Percentiles rank a stretch among this genome's conserved stretches.
phyloP scores from a whole-genome alignment of 1,139 yeast genomes.

The Zhuliangozyma blackwelliae region DNA sequence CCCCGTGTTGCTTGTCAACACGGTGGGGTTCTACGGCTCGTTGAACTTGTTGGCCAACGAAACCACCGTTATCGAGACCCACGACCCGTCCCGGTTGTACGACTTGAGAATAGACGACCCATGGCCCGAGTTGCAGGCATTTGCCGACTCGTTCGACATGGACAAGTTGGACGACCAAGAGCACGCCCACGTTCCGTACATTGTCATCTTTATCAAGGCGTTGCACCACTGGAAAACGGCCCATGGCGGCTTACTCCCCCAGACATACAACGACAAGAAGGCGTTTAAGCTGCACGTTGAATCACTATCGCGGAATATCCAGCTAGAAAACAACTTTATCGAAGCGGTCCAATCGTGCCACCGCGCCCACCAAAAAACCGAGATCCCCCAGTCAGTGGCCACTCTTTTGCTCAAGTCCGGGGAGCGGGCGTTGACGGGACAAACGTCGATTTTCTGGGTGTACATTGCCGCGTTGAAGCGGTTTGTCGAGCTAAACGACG shows the following conservation, averaged over 20 bases:
- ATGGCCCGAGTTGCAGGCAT: conserved; percentile 66
- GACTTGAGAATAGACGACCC: conserved; percentile 72
- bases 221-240: conserved; percentile 39
- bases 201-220: conserved; percentile 60
- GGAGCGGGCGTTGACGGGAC: conserved; percentile 13
- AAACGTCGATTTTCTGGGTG: conserved; percentile 54
- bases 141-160: conserved; percentile 49
- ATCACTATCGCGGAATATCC: conserved; percentile 32
- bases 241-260: conserved; percentile 36
- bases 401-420: conserved; percentile 26
- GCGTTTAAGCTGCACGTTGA: conserved; percentile 35
- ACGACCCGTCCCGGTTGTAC: conserved; percentile 56
- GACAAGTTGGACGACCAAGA: conserved; percentile 44
- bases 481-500: conserved; percentile 41
- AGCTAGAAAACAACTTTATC: conserved; percentile 55
- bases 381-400: conserved; percentile 34
- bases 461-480: conserved; percentile 50
- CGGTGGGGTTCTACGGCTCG: conserved; percentile 68
- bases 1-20: conserved; percentile 51
- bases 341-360: conserved; percentile 62
- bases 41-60: conserved; percentile 49
- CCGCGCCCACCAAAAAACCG: conserved; percentile 45
- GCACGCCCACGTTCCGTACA: conserved; percentile 71
- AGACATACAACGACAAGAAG: conserved; percentile 41
- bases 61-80: conserved; percentile 71